These are phyloP conservation scores for Suillus discolor DNA, from an alignment of 768 basidiomycete species.

Conservation along the genomic window DNA sequence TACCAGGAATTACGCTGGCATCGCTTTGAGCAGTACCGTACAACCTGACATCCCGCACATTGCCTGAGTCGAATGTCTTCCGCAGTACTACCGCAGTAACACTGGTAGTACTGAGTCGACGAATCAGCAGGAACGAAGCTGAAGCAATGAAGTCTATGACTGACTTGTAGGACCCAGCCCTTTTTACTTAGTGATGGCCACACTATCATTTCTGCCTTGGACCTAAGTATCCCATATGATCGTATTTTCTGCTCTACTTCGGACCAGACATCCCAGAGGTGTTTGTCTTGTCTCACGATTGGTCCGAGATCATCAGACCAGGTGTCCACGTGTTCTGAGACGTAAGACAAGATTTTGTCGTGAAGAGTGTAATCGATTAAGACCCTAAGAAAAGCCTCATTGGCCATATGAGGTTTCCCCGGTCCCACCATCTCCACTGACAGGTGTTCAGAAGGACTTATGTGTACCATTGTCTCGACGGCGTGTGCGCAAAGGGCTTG, in stretches of 20 bases:
- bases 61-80: neutral
- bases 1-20: conserved; percentile 5
- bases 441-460: neutral
- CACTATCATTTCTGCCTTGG: neutral
- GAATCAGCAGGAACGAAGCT: neutral
- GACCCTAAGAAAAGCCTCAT: neutral
- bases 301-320: neutral
- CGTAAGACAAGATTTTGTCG: conserved; percentile 3
- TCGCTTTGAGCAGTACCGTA: conserved; percentile 3
- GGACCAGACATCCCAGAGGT: neutral
- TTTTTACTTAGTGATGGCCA: neutral
- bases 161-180: neutral
- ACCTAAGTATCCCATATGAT: neutral
- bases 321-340: neutral
- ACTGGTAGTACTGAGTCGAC: neutral
- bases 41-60: conserved; percentile 4
- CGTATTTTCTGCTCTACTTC: neutral
- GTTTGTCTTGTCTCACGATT: neutral
- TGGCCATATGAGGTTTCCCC: neutral
- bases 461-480: neutral
- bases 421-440: neutral
- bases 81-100: neutral
- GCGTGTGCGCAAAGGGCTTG: neutral
- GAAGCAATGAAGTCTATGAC: neutral
- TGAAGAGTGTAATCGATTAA: neutral